Percentiles rank a stretch among this genome's conserved stretches.
phyloP scores from a whole-genome alignment of 1,284 basidiomycete genomes.

The Bjerkandera adusta region DNA sequence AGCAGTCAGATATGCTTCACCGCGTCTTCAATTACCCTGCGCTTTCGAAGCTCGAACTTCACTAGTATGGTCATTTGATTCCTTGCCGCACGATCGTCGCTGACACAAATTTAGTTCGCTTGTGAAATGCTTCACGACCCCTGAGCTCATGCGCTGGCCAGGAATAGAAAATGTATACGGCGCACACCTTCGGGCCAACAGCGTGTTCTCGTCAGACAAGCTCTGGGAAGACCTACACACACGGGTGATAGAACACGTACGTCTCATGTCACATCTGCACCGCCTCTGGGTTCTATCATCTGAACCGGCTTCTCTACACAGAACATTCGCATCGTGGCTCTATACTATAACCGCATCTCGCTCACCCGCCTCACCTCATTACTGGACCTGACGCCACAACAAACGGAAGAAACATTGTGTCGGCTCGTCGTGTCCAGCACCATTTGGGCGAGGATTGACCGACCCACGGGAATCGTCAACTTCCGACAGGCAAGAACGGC shows the following conservation, averaged over 20 bases:
- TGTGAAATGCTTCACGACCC: slow-evolving; percentile 94
- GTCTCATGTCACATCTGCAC: slow-evolving; percentile 31
- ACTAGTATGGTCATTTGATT: slow-evolving; percentile 71
- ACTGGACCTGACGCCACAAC: slow-evolving; percentile 79
- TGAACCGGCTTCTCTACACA: slow-evolving; percentile 35
- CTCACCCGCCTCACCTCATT: slow-evolving; percentile 81
- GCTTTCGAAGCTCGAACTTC: slow-evolving; percentile 78
- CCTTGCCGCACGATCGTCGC: no score
- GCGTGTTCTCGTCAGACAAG: slow-evolving; percentile 79
- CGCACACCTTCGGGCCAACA: slow-evolving; percentile 74
- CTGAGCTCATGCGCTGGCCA: slow-evolving; percentile 97
- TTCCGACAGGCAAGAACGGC: slow-evolving; percentile 78
- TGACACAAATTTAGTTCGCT: slow-evolving; percentile 77
- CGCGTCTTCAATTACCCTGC: slow-evolving; percentile 80
- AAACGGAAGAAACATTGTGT: slow-evolving; percentile 88
- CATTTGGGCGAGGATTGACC: slow-evolving; percentile 92
- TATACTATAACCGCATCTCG: slow-evolving; percentile 95
- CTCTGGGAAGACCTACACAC: slow-evolving; percentile 96
- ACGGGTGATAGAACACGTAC: slow-evolving; percentile 94
- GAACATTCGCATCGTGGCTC: slow-evolving; percentile 94
- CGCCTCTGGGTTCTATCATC: not conserved
- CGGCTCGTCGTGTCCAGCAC: slow-evolving; percentile 89
- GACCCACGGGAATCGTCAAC: slow-evolving; percentile 86
- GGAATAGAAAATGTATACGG: slow-evolving; percentile 94
- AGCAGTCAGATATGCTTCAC: slow-evolving; percentile 96